Evolutionary conservation across 1,284 basidiomycete genomes (phyloP).

Genomic region (Heterobasidion occidentale): DNA sequence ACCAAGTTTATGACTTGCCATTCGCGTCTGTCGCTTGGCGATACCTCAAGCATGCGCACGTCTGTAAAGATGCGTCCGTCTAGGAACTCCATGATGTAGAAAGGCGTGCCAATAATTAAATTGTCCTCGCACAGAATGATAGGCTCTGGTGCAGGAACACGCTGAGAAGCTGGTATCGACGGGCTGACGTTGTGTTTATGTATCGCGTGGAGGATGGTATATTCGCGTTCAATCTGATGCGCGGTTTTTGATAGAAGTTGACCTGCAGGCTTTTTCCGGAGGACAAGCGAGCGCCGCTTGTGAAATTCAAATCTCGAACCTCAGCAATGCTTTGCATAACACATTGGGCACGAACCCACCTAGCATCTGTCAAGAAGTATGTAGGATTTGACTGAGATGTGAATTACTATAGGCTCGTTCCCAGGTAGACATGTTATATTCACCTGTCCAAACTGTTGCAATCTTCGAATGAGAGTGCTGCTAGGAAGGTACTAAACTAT

Average conservation of each 20-base stretch:
- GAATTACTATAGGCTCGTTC: background rate
- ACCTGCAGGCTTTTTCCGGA: constrained; percentile 93
- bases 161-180: constrained; percentile 37
- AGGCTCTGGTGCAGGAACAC: constrained; percentile 83
- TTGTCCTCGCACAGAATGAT: constrained; percentile 78
- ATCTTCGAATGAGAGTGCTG: no score
- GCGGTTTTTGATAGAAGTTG: constrained; percentile 82
- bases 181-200: constrained; percentile 63
- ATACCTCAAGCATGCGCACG: constrained; percentile 64
- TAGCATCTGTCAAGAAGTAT: constrained; percentile 79
- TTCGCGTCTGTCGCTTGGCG: constrained; percentile 53
- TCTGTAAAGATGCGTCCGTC: constrained; percentile 93
- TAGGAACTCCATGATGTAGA: constrained; percentile 95
- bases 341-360: constrained; percentile 28
- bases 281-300: constrained; percentile 61
- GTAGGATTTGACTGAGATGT: constrained; percentile 82
- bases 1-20: constrained; percentile 43
- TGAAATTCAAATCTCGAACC: constrained; percentile 16
- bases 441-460: constrained; percentile 72
- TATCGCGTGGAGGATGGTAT: constrained; percentile 70
- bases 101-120: constrained; percentile 77
- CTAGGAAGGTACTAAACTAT: background rate
- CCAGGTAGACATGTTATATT: constrained; percentile 1
- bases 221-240: constrained; percentile 93
- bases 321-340: constrained; percentile 1